These are phyloP conservation scores for Rhodotorula taiwanensis DNA, from an alignment of 768 basidiomycete genomes.

Conservation along the genomic window DNA sequence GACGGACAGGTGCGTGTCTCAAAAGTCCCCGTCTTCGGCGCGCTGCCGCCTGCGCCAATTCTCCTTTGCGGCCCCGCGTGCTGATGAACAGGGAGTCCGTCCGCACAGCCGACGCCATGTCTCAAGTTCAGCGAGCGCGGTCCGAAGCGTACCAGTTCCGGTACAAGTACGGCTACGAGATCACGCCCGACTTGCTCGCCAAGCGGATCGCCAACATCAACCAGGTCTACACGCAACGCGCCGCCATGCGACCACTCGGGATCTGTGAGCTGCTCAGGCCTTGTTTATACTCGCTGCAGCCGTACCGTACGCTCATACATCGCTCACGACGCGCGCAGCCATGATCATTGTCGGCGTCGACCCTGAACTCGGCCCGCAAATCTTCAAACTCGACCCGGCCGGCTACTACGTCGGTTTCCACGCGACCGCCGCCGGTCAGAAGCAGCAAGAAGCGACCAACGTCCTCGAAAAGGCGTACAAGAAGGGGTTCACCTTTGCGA, in stretches of 20 bases:
- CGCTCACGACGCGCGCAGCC: slow-evolving; percentile 50
- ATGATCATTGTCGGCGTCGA: slow-evolving; percentile 95
- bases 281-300: slow-evolving; percentile 3
- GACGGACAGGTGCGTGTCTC: slow-evolving; percentile 82
- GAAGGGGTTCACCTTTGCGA: slow-evolving; percentile 75
- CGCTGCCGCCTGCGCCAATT: neutral
- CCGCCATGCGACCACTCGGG: slow-evolving; percentile 91
- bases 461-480: slow-evolving; percentile 99
- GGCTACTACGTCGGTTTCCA: slow-evolving; percentile 99
- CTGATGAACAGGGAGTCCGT: too few relatives aligned
- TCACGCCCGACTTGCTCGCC: slow-evolving; percentile 92
- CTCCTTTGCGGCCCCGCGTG: slow-evolving; percentile 2
- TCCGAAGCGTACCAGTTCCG: slow-evolving; percentile 84
- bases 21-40: neutral
- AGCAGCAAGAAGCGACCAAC: slow-evolving; percentile 98
- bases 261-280: slow-evolving; percentile 59
- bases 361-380: slow-evolving; percentile 84
- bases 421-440: slow-evolving; percentile 89
- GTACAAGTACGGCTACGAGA: slow-evolving; percentile 96
- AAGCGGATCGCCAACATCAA: slow-evolving; percentile 94
- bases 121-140: slow-evolving; percentile 79
- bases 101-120: slow-evolving; percentile 73
- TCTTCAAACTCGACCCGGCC: slow-evolving; percentile 96
- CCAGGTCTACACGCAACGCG: slow-evolving; percentile 96
- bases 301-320: neutral